Base-by-base conservation (phyloP, 2,329 filamentous ascomycete genomes). In the Thelonectria olida region DNA sequence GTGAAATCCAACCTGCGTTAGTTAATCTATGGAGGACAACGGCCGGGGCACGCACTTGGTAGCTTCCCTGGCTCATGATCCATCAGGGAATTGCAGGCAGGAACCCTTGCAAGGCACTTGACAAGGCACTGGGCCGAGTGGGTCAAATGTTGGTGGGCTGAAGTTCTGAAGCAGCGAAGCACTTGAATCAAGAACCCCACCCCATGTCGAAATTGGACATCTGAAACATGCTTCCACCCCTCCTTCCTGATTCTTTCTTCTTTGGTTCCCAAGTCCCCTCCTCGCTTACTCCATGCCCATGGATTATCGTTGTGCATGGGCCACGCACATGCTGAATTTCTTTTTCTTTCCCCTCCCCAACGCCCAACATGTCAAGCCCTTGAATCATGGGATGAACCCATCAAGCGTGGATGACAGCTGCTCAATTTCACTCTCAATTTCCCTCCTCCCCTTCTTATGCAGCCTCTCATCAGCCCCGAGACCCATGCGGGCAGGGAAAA, bases 151-250 rank as follows among this genome's bases (percentile, higher is more conserved):
- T n/a, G n/a, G n/a, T n/a, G n/a, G 47, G 38, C 56, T 51, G 52
- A 60, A 38, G 19, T 34, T 28, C 28, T 53, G 48, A 50, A 44
- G 31, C 39, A 19, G 17, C 15, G 31, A 34, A 34, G 13, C 31
- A 34, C 4, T n/a, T n/a, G 31, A 41, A 4, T 8, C n/a, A 34
- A 9, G 27, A 47, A 56, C 31, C 39, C 39, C 38, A 48, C 59
- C n/a, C 56, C 61, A 61, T 61, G 61, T 59, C 63, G 58, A 62
- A 66, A 66, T 66, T 63, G 45, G 58, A 56, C 51, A 66, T 66
- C 64, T 66, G 64, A 66, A 66, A 66, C 64, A 64, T 53, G 61
- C 58, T 66, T 52, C 49, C 54, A 59, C 58, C 64, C 58, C 55
- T 56, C 55, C 28, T 12, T n/a, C n/a, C n/a, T n/a, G n/a, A n/a